A percentile compares a stretch with the other conserved stretches of the same genome.
Conservation (phyloP, 106 monocot genomes). For the Ottelia alismoides region DNA sequence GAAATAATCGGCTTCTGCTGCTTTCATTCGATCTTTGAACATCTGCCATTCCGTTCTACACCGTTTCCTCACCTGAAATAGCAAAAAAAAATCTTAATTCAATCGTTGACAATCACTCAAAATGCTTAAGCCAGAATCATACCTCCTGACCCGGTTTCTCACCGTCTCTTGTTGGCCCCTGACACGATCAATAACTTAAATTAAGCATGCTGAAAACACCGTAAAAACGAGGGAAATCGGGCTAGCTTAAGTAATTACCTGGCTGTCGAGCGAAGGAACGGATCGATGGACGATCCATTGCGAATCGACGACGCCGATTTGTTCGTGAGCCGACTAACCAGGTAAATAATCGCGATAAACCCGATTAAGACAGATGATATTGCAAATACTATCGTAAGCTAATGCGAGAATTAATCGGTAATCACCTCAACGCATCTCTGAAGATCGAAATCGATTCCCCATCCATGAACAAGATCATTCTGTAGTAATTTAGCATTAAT, state of each 20-base stretch:
- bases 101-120: not conserved
- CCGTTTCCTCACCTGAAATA: conserved; percentile 34
- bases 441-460: conserved; percentile 56
- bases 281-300: conserved; percentile 52
- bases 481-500: too few species aligned
- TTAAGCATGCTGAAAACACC: not conserved
- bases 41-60: conserved; percentile 32
- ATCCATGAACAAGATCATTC: conserved; percentile 70
- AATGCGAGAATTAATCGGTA: not conserved
- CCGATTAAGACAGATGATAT: not conserved
- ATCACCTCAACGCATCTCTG: conserved; percentile 52
- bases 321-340: conserved; percentile 49
- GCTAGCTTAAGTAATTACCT: conserved; percentile 19
- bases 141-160: conserved; percentile 20
- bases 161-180: conserved; percentile 17
- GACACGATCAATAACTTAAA: not conserved
- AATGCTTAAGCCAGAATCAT: too few species aligned
- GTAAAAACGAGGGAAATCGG: not conserved
- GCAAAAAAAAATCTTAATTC: not conserved
- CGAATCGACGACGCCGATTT: conserved; percentile 59
- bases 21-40: conserved; percentile 30
- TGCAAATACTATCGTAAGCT: not conserved
- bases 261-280: conserved; percentile 59
- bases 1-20: conserved; percentile 41
- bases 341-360: too few species aligned